Percentiles rank a stretch among this genome's conserved stretches.
Conservation (phyloP, 2,329 filamentous ascomycete species). For the Beauveria pseudobassiana region DNA sequence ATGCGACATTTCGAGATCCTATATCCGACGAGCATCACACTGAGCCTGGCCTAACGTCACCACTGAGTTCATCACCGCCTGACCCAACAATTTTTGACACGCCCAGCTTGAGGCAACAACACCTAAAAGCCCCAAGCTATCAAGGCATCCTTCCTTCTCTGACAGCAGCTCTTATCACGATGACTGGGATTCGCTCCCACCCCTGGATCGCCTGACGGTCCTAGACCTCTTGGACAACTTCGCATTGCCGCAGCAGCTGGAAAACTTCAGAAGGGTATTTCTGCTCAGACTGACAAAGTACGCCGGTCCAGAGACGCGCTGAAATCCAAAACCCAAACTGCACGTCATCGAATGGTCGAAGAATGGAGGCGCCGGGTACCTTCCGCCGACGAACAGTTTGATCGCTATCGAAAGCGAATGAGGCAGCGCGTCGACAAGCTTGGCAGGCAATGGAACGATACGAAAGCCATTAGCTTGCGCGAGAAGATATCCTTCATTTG, state of each 20-base stretch:
- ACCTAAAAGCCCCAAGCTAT: conserved; percentile 50
- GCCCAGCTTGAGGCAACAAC: conserved; percentile 41
- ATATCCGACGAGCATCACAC: conserved; percentile 32
- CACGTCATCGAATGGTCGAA: conserved; percentile 84
- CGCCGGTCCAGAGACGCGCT: conserved; percentile 74
- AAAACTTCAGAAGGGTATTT: conserved; percentile 78
- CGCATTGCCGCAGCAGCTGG: conserved; percentile 79
- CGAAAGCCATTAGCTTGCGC: conserved; percentile 75
- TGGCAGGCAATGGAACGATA: conserved; percentile 79
- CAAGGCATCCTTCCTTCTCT: conserved; percentile 75
- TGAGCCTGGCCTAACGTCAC: conserved; percentile 34
- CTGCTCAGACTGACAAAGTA: conserved; percentile 77
- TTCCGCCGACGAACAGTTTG: conserved; percentile 83
- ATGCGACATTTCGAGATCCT: conserved; percentile 29
- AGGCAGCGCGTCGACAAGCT: conserved; percentile 81
- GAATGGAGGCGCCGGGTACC: conserved; percentile 85
- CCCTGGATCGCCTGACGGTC: conserved; percentile 80
- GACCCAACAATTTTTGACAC: conserved; percentile 41
- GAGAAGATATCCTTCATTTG: conserved; percentile 97
- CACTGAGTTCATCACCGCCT: conserved; percentile 34
- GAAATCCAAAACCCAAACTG: conserved; percentile 65
- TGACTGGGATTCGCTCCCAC: conserved; percentile 80
- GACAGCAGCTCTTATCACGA: conserved; percentile 79
- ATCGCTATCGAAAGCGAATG: conserved; percentile 85
- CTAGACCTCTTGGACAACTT: conserved; percentile 95